Conservation (phyloP, 1,284 basidiomycete genomes). For the Athelia psychrophila region DNA sequence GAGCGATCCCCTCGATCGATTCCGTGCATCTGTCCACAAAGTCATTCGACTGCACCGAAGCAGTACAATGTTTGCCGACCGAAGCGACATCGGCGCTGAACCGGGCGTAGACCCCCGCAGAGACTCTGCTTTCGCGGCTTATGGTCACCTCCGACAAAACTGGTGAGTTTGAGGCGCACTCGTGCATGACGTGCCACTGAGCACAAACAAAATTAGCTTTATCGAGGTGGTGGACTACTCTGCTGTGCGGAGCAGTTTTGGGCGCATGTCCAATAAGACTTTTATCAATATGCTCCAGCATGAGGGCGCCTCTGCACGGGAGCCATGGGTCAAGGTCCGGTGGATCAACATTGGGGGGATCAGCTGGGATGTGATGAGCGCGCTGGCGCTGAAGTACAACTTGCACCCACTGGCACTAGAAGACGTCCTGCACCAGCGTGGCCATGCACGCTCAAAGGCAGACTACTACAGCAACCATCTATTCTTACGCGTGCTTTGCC, state of each 20-base stretch:
- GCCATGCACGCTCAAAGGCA: slow-evolving; percentile 60
- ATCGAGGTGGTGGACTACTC: slow-evolving; percentile 67
- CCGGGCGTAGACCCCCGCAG: slow-evolving; percentile 61
- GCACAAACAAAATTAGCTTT: slow-evolving; percentile 20
- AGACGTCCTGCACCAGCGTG: slow-evolving; percentile 57
- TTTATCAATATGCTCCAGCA: slow-evolving; percentile 51
- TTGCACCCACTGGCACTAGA: slow-evolving; percentile 70
- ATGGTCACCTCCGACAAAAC: slow-evolving; percentile 50
- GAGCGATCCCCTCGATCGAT: slow-evolving; percentile 40
- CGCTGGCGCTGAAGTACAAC: slow-evolving; percentile 59
- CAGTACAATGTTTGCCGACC: slow-evolving; percentile 35
- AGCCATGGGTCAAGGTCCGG: slow-evolving; percentile 58
- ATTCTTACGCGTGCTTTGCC: slow-evolving; percentile 64
- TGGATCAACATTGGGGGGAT: slow-evolving; percentile 74
- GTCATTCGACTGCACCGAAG: slow-evolving; percentile 56
- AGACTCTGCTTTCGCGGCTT: slow-evolving; percentile 44
- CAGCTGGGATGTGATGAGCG: slow-evolving; percentile 70
- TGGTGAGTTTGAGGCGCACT: slow-evolving; percentile 17
- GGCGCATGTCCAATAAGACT: slow-evolving; percentile 51
- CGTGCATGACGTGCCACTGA: too few relatives aligned
- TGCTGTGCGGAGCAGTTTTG: slow-evolving; percentile 44
- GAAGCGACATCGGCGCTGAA: slow-evolving; percentile 49
- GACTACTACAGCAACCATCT: slow-evolving; percentile 69
- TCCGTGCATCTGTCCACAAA: slow-evolving; percentile 49
- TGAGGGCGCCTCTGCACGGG: slow-evolving; percentile 33